Evolutionary conservation across 495 filamentous ascomycete species (phyloP), one percentile per base, ranked within the genome.

Genomic region (Astrocystis sublimbata): DNA sequence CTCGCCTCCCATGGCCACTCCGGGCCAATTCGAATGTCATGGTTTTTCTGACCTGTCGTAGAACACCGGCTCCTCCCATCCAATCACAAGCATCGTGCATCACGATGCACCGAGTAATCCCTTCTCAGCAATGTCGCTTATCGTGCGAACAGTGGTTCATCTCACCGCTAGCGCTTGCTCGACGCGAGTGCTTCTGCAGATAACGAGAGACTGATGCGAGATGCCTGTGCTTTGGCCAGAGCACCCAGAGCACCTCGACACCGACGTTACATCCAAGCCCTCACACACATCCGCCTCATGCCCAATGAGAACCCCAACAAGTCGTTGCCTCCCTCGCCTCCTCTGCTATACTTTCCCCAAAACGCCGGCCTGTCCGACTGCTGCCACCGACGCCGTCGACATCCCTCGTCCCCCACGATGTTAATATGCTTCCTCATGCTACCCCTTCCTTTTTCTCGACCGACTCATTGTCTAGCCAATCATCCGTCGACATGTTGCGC

Each of bases 401-500:
- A 43, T 35, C 40, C 24, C 38, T 31, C n/a, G n/a, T n/a, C 36
- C 30, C 23, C 58, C 58, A 53, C 36, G 38, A 36, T 36, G 17
- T 49, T n/a, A 40, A 33, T 51, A 45, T 61, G 47, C 36, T 17
- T 56, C 24, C 26, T 61, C 49, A 53, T 19, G 45, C 49, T 53
- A 43, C 17, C 47, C 45, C 58, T 28, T 36, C n/a, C 28, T 45
- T 45, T 38, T 30, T 40, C 19, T 61, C 58, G 28, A 61, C 47
- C 38, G 35, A 38, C 19, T 53, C 26, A 38, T 61, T 61, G 45
- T 38, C 53, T n/a, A 50, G 13, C 68, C 65, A 70, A 60, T 70
- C 70, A 53, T 53, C 54, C 19, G 35, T 38, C 35, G 65, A 65
- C 68, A 70, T 68, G 56, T 63, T 66, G 63, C 68, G 70, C n/a